phyloP scores from a whole-genome alignment of 148 eudicot species.

The Amaranthus cruentus region DNA sequence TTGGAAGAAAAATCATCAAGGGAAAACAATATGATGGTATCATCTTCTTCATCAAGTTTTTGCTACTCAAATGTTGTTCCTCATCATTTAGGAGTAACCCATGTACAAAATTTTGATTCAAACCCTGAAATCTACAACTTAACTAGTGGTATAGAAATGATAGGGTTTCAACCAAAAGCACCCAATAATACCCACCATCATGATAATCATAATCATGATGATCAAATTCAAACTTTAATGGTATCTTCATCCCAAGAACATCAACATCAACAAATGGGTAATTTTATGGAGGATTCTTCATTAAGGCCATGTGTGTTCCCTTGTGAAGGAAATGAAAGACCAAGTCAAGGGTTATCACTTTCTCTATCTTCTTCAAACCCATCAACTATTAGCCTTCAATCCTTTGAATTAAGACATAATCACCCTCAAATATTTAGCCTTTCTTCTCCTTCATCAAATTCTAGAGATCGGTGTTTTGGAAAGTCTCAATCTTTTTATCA shows the following conservation, averaged over 20 bases:
- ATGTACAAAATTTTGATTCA: constrained; percentile 34
- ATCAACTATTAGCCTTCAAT: constrained; percentile 62
- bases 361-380: constrained; percentile 69
- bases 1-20: constrained; percentile 26
- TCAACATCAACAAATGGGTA: background rate
- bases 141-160: constrained; percentile 48
- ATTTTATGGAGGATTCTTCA: constrained; percentile 38
- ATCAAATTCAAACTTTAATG: background rate
- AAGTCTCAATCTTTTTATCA: constrained; percentile 26
- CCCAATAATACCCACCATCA: background rate
- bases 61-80: constrained; percentile 30
- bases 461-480: constrained; percentile 29
- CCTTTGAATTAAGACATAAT: constrained; percentile 54
- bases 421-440: constrained; percentile 9
- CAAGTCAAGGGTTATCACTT: constrained; percentile 92
- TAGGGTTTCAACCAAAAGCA: constrained; percentile 49
- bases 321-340: constrained; percentile 83
- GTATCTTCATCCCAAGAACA: constrained; percentile 2
- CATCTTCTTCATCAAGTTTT: constrained; percentile 34
- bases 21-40: constrained; percentile 24
- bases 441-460: background rate
- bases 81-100: constrained; percentile 22
- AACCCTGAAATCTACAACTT: constrained; percentile 57
- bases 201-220: constrained; percentile 11
- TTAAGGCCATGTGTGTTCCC: constrained; percentile 58